Conservation (phyloP, 208 protist species). For the Leishmania arabica region DNA sequence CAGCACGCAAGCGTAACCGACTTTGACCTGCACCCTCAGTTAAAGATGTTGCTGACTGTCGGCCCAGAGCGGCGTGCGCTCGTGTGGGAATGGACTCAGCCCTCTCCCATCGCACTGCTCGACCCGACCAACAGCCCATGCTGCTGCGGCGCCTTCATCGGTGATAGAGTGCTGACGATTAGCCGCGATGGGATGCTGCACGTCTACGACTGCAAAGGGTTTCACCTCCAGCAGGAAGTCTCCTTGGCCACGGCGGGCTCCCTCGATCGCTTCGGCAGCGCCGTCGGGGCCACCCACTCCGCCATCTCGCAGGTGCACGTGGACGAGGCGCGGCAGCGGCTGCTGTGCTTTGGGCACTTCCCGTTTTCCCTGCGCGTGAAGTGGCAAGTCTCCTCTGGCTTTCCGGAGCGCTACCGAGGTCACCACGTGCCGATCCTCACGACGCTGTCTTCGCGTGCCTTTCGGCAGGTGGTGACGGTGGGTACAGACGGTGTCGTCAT, state of each 20-base stretch:
- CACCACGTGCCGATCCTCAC: conserved; percentile 61
- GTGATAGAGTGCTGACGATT: conserved; percentile 61
- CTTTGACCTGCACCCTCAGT: conserved; percentile 57
- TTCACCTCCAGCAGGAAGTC: conserved; percentile 62
- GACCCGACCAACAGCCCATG: conserved; percentile 71
- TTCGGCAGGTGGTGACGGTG: conserved; percentile 75
- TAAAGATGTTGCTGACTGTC: conserved; percentile 75
- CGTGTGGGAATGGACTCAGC: conserved; percentile 81
- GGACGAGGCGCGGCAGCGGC: conserved; percentile 36
- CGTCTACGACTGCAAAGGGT: conserved; percentile 72
- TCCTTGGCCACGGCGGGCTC: conserved; percentile 27
- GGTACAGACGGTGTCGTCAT: conserved; percentile 72
- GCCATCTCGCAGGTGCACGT: conserved; percentile 28
- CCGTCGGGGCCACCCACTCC: background rate
- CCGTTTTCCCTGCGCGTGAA: conserved; percentile 62
- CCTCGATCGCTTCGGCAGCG: conserved; percentile 11
- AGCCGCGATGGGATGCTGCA: conserved; percentile 63
- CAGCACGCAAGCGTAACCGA: conserved; percentile 63
- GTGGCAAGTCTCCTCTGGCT: conserved; percentile 50
- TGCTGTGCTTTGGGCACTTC: conserved; percentile 54
- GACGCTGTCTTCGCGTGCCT: conserved; percentile 58
- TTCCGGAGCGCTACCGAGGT: conserved; percentile 62
- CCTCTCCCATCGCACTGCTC: conserved; percentile 57
- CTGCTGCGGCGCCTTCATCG: conserved; percentile 54
- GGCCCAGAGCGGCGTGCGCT: conserved; percentile 75